Base-by-base conservation (phyloP, 768 basidiomycete species). In the Trametes elegans region DNA sequence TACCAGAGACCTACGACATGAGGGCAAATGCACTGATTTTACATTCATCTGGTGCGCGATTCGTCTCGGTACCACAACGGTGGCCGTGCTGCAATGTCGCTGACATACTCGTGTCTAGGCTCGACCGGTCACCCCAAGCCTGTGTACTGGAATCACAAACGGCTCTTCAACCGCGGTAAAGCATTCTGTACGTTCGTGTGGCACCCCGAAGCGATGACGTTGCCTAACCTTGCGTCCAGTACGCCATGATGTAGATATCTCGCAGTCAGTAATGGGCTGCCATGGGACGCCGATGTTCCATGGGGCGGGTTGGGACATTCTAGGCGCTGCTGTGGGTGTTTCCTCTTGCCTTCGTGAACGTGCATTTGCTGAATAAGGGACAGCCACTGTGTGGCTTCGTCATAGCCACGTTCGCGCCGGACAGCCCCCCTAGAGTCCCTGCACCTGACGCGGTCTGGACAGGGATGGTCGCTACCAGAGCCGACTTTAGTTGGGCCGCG, bases 321-420 rank as follows among this genome's bases (percentile, higher is more conserved):
- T 47, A 4, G n/a, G 32, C 4, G 18, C 45, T 5, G 45, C 45
- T 10, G 45, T 47, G n/a, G 9, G 43, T 27, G 4, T 46, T 7
- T 18, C 31, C 7, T 2, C 28, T 10, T 21, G 27, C 44, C 7
- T 23, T 11, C n/a, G 5, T 19, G 8, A 26, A 24, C 6, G 6
- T 24, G 2, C 3, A 4, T 24, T 5, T 11, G 10, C 16, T 18
- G 19, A 21, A 18, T 27, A 3, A 24, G 1, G 14, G 9, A 14
- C 19, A 55, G 55, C 34, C 35, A 8, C 32, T 42, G 18, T 49
- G 53, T 3, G 66, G 67, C 10, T 18, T 50, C 13, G 54, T 64
- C 0, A 28, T 68, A 19, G 55, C 57, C 3, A 19, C 60, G 11
- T 69, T 65, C 49, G 34, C 43, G 42, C 70, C 68, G 2, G 18